Base-by-base conservation (phyloP, 805 yeast species). In the Hagleromyces aurorensis region DNA sequence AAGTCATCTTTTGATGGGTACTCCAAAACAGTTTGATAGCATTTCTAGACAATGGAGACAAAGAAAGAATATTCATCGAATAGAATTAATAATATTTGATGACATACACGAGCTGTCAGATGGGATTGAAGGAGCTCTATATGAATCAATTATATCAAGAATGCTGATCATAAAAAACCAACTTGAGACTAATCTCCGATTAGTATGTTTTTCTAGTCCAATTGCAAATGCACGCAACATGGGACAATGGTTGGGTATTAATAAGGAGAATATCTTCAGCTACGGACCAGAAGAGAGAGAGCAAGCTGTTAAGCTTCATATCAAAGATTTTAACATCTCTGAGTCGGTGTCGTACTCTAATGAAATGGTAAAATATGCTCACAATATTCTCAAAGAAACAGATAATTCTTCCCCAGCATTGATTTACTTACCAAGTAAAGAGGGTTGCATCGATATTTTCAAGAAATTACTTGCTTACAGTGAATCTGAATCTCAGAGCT, bases 181-280 rank as follows among this genome's bases (percentile, higher is more conserved):
- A 41, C 48, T 78, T n/a, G 80, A 76, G 19, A 62, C 57, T 3
- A 50, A 62, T 1, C 40, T 72, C 5, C 59, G 97, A 40, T 53
- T 86, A 15, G 70, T 89, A n/a, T 87, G 74, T 0, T 58, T 89
- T 14, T 65, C 82, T 1, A 65, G 74, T 1, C 73, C 94, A 2
- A 52, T 89, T 21, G 74, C 91, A 0, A 81, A 78, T 47, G 82
- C 80, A 3, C 65, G 72, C 29, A 95, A 84, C 40, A 56, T 87
- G 34, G 89, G 82, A 1, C 83, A 78, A 31, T 91, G 97, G 96
- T 55, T 91, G 16, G 94, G 91, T 2, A 77, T 80, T 15, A 43
- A 67, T 1, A 78, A 74, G 44, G 60, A 55, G 13, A 64, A 73
- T 27, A 64, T 77, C 5, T 84, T 65, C 61, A 86, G 85, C 45